Percentiles rank a stretch among this genome's conserved stretches.
phyloP scores from a whole-genome alignment of 2,329 filamentous ascomycete species.

The Fusarium cicatricum region DNA sequence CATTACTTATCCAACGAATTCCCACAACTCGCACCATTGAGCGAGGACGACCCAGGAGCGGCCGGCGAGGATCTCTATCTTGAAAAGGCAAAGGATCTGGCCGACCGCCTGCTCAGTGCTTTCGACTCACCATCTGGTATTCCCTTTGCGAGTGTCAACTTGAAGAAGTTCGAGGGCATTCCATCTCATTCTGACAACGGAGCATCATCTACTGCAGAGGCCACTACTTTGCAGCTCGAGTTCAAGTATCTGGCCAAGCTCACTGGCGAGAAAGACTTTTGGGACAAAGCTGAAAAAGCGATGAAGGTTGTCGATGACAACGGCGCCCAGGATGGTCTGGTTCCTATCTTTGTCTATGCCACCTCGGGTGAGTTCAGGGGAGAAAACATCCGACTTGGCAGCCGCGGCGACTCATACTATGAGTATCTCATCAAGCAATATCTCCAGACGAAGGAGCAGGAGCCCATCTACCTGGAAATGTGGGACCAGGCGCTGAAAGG shows the following conservation, averaged over 20 bases:
- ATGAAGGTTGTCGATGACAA: constrained; percentile 92
- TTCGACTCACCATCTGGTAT: constrained; percentile 89
- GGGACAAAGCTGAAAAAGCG: constrained; percentile 89
- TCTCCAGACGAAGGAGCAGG: constrained; percentile 87
- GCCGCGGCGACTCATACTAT: constrained; percentile 96
- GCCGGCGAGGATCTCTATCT: constrained; percentile 91
- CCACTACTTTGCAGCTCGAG: constrained; percentile 90
- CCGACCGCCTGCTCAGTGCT: constrained; percentile 84
- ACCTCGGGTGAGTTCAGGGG: constrained; percentile 81
- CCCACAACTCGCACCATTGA: constrained; percentile 78
- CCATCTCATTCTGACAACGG: constrained; percentile 85
- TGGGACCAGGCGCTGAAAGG: constrained; percentile 88
- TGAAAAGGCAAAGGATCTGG: constrained; percentile 93
- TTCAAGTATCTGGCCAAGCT: constrained; percentile 97
- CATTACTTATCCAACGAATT: constrained; percentile 92
- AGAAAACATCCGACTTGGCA: constrained; percentile 88
- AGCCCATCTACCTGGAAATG: constrained; percentile 88
- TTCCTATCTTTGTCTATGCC: constrained; percentile 91
- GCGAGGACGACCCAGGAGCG: constrained; percentile 74
- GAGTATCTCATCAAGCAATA: constrained; percentile 99
- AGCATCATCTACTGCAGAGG: constrained; percentile 92
- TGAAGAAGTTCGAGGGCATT: constrained; percentile 79
- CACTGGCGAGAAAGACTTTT: constrained; percentile 91
- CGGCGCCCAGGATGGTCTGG: constrained; percentile 77
- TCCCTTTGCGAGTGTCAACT: constrained; percentile 89